Conservation (phyloP, 2,329 filamentous ascomycete genomes). For the Podosphaera aphanis region DNA sequence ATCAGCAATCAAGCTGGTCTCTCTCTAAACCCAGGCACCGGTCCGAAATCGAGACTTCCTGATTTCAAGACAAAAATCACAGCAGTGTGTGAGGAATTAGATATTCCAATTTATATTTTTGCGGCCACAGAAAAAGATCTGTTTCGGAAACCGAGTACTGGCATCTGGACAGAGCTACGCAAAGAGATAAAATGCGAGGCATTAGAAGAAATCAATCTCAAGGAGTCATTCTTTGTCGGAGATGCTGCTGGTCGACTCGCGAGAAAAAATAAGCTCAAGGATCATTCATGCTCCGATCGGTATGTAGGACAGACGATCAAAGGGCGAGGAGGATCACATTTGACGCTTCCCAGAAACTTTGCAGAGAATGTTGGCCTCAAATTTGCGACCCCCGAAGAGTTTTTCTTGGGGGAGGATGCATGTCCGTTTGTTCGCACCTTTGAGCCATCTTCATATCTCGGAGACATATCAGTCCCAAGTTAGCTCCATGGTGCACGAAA, state of each 20-base stretch:
- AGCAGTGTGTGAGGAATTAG: constrained; percentile 44
- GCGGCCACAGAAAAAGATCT: constrained; percentile 65
- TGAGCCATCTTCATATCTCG: constrained; percentile 37
- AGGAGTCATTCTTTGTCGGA: constrained; percentile 62
- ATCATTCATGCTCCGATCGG: constrained; percentile 41
- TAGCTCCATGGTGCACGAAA: not conserved
- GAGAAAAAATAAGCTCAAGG: constrained; percentile 23
- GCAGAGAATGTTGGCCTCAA: constrained; percentile 61
- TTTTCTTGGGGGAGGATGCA: constrained; percentile 47
- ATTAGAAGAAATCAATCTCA: constrained; percentile 38
- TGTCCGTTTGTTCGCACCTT: constrained; percentile 47
- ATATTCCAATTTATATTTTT: constrained; percentile 59
- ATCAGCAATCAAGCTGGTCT: constrained; percentile 80
- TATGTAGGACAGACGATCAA: constrained; percentile 3
- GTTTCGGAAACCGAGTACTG: constrained; percentile 65
- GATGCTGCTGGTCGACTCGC: constrained; percentile 50
- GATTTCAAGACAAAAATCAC: constrained; percentile 68
- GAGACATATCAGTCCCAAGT: constrained; percentile 11
- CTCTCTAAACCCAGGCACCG: constrained; percentile 43
- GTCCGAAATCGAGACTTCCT: constrained; percentile 39
- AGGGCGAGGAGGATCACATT: not conserved
- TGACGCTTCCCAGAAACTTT: constrained; percentile 35
- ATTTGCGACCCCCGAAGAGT: constrained; percentile 80
- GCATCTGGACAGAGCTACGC: constrained; percentile 63
- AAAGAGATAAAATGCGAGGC: constrained; percentile 22